phyloP scores from a whole-genome alignment of 768 basidiomycete genomes.

The Hemileccinum rubropunctum region DNA sequence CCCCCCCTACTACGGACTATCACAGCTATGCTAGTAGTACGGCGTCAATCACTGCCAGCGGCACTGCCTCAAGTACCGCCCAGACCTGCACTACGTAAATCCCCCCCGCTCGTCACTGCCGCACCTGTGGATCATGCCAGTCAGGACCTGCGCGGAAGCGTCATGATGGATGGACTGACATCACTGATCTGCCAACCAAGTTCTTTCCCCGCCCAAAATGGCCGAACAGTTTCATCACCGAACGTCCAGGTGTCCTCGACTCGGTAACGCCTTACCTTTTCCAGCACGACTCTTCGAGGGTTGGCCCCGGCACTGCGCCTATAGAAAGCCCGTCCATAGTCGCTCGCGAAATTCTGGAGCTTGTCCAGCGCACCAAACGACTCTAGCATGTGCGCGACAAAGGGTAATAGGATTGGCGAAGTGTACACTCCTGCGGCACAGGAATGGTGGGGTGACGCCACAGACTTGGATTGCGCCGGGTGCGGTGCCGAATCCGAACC shows the following conservation, averaged over 20 bases:
- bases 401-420: constrained; percentile 85
- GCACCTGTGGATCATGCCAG: constrained; percentile 2
- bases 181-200: constrained; percentile 65
- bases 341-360: constrained; percentile 77
- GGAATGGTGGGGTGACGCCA: constrained; percentile 60
- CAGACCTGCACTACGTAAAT: background rate
- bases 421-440: constrained; percentile 99
- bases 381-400: constrained; percentile 85
- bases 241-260: constrained; percentile 49
- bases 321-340: constrained; percentile 82
- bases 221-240: constrained; percentile 56
- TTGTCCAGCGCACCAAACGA: constrained; percentile 83
- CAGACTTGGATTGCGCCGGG: constrained; percentile 63
- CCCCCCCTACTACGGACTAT: background rate
- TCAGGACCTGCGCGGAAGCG: background rate
- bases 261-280: constrained; percentile 35
- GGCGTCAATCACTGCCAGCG: background rate
- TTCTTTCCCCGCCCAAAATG: constrained; percentile 86
- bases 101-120: no score
- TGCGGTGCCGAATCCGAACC: constrained; percentile 98
- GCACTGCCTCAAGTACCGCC: constrained; percentile 25
- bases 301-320: constrained; percentile 31
- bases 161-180: constrained; percentile 9
- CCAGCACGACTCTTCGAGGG: constrained; percentile 42
- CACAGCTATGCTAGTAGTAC: background rate